A percentile compares a stretch with the other conserved stretches of the same genome.
Conservation (phyloP, 495 filamentous ascomycete genomes). For the Parathielavia appendiculata region DNA sequence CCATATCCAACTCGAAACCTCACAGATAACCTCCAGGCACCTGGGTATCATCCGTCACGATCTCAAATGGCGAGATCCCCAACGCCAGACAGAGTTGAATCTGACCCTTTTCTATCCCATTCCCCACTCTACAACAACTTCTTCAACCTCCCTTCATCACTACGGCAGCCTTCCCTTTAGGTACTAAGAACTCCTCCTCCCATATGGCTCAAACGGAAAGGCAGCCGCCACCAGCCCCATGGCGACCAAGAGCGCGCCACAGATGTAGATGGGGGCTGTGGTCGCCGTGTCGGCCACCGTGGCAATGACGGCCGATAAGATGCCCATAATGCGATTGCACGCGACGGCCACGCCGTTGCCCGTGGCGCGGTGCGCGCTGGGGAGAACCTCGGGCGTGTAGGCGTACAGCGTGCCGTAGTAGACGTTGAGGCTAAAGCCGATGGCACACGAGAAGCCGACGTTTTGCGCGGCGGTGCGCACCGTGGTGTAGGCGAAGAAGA, state of each 20-base stretch:
- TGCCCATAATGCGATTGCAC: constrained; percentile 67
- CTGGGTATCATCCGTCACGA: too few relatives aligned
- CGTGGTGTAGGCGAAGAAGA: constrained; percentile 67
- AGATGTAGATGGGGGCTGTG: constrained; percentile 62
- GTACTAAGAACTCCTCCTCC: constrained; percentile 53
- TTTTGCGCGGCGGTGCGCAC: constrained; percentile 56
- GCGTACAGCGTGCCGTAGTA: constrained; percentile 72
- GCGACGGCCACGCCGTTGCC: constrained; percentile 66
- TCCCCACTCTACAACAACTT: too few relatives aligned
- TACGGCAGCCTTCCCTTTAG: too few relatives aligned
- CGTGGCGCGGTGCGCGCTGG: constrained; percentile 63
- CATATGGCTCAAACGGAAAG: constrained; percentile 72
- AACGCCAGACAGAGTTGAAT: too few relatives aligned
- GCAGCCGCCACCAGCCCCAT: constrained; percentile 55
- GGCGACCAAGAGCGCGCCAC: constrained; percentile 58
- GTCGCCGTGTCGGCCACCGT: constrained; percentile 55
- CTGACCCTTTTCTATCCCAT: too few relatives aligned
- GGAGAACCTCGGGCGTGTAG: constrained; percentile 55
- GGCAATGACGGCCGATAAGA: constrained; percentile 61
- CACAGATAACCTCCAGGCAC: too few relatives aligned
- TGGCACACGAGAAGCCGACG: constrained; percentile 59
- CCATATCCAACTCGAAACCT: too few relatives aligned
- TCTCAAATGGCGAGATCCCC: too few relatives aligned
- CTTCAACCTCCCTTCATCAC: too few relatives aligned
- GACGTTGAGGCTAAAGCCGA: constrained; percentile 63